These are phyloP conservation scores for Alternaria atra DNA, from an alignment of 2,329 filamentous ascomycete genomes.

Conservation along the genomic window DNA sequence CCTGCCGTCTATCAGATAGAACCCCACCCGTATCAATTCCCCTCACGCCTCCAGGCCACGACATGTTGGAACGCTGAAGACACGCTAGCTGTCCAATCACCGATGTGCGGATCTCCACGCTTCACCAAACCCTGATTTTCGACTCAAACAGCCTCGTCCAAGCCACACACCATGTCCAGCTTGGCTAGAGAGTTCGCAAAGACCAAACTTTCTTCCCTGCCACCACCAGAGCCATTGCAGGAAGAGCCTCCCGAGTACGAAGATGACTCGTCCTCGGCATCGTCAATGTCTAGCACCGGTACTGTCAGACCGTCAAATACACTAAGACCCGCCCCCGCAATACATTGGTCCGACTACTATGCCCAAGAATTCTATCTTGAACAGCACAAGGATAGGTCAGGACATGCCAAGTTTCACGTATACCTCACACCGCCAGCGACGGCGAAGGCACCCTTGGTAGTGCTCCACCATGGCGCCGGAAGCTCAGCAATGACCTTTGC, in stretches of 20 bases:
- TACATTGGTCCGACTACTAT: conserved; percentile 91
- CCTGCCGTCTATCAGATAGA: conserved; percentile 20
- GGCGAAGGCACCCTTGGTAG: conserved; percentile 80
- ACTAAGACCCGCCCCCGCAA: conserved; percentile 67
- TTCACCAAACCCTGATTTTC: conserved; percentile 11
- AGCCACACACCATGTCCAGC: conserved; percentile 71
- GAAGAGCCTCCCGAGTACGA: conserved; percentile 62
- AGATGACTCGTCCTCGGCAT: conserved; percentile 65
- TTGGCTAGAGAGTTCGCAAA: conserved; percentile 82
- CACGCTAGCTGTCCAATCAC: conserved; percentile 17
- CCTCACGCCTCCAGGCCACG: conserved; percentile 15
- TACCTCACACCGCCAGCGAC: conserved; percentile 81
- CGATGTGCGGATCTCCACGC: conserved; percentile 8
- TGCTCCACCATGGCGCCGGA: conserved; percentile 94
- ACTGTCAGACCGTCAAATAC: conserved; percentile 85
- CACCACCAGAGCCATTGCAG: conserved; percentile 60
- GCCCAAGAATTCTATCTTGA: conserved; percentile 83
- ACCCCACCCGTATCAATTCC: conserved; percentile 11
- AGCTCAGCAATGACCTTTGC: conserved; percentile 94
- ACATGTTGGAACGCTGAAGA: conserved; percentile 12
- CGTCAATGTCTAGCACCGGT: conserved; percentile 89
- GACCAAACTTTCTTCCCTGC: conserved; percentile 71
- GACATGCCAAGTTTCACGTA: conserved; percentile 75
- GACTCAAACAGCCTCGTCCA: conserved; percentile 8
- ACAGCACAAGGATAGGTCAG: conserved; percentile 46